phyloP scores from a whole-genome alignment of 2,329 filamentous ascomycete species.

The Remersonia thermophila region DNA sequence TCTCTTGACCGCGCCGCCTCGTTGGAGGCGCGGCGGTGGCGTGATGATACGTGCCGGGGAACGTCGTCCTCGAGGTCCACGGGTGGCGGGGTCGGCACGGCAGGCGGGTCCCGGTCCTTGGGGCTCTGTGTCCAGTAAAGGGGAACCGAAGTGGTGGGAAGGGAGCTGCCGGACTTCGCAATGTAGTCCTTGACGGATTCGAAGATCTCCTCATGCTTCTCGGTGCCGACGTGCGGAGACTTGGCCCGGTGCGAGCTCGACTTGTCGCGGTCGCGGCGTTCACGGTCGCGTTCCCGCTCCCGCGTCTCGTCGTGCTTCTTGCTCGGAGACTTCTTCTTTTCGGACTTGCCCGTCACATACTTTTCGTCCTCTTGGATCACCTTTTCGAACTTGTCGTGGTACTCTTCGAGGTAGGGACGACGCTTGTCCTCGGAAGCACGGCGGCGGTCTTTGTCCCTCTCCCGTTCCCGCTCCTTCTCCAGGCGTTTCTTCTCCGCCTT shows the following conservation, averaged over 20 bases:
- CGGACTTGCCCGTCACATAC: conserved; percentile 10
- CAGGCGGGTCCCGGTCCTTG: conserved; percentile 6
- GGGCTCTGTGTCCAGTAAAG: conserved; percentile 8
- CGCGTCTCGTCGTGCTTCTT: conserved; percentile 20
- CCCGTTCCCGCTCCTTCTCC: conserved; percentile 15
- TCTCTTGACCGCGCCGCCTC: conserved; percentile 14
- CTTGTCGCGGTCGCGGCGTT: conserved; percentile 14
- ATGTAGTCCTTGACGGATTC: conserved; percentile 13
- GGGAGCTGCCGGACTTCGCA: conserved; percentile 5
- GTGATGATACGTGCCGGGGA: conserved; percentile 10
- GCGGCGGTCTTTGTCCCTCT: background rate
- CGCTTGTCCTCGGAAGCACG: conserved; percentile 1
- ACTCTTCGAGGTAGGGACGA: conserved; percentile 20
- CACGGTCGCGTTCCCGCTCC: conserved; percentile 10
- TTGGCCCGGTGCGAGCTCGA: conserved; percentile 15
- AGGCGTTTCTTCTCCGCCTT: conserved; percentile 24
- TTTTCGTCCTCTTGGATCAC: conserved; percentile 18
- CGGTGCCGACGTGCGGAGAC: conserved; percentile 9
- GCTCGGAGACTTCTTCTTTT: conserved; percentile 20
- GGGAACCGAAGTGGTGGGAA: conserved; percentile 3
- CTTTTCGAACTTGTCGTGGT: conserved; percentile 10
- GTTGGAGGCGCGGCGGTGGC: conserved; percentile 18
- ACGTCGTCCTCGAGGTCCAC: conserved; percentile 15
- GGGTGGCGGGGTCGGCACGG: conserved; percentile 14
- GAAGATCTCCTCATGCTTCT: conserved; percentile 8